Conservation (phyloP, 2,329 filamentous ascomycete genomes). For the Fusarium marasasianum region DNA sequence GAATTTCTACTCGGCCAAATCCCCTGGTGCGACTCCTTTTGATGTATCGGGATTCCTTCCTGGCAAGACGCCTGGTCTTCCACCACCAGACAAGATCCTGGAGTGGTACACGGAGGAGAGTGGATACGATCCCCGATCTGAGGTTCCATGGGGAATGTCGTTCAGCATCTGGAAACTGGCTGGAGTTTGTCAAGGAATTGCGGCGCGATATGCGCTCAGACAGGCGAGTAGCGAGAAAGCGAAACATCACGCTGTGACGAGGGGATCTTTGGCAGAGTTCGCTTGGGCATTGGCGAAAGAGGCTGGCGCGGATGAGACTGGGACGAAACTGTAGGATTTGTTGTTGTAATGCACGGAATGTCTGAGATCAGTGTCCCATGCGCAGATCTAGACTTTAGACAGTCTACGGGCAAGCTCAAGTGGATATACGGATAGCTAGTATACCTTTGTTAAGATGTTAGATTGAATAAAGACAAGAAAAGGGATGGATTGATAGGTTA, state of each 20-base stretch:
- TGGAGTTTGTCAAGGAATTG: constrained; percentile 85
- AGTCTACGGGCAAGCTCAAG: not conserved
- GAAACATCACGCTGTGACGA: constrained; percentile 73
- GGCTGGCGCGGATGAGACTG: constrained; percentile 43
- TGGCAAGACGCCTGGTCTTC: constrained; percentile 71
- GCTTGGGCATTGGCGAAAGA: constrained; percentile 78
- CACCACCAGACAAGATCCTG: constrained; percentile 53
- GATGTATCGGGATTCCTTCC: constrained; percentile 66
- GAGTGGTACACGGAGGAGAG: constrained; percentile 59
- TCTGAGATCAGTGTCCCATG: not conserved
- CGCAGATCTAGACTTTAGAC: not conserved
- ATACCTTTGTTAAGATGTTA: not conserved
- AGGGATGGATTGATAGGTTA: not conserved
- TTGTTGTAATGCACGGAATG: not conserved
- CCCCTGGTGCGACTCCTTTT: constrained; percentile 33
- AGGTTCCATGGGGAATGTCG: constrained; percentile 69
- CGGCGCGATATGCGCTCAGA: constrained; percentile 81
- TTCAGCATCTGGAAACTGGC: constrained; percentile 70
- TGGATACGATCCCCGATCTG: constrained; percentile 74
- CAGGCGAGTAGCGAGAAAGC: constrained; percentile 92
- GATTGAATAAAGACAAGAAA: not conserved
- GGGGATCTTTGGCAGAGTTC: constrained; percentile 77
- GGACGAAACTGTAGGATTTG: constrained; percentile 41
- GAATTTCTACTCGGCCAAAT: constrained; percentile 51
- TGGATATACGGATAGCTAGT: not conserved